Base-by-base conservation (phyloP, 306 rosid species). In the Dryas drummondii region DNA sequence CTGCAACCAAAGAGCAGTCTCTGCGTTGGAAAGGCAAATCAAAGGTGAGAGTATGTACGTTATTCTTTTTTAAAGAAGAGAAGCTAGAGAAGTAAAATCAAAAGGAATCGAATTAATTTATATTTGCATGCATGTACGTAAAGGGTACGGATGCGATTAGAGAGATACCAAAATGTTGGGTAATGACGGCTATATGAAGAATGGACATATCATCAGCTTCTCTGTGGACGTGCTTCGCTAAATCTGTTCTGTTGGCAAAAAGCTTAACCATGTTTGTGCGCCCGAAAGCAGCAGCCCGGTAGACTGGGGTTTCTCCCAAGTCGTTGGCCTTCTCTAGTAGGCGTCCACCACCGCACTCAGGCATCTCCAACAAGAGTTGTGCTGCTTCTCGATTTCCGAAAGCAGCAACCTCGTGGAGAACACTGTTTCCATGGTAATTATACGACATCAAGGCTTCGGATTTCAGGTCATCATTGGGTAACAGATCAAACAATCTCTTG, bases 281-380 rank as follows among this genome's bases (percentile, higher is more conserved):
- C 4, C 76, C 81, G 8, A 40, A 37, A 19, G 76, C 64, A 37
- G 62, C 83, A 0, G 83, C 80, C 11, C 41, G 61, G 44, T 5
- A 69, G 53, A 80, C 5, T 5, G 80, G 80, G n/a, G 83, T 74
- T 75, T 80, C 83, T 0, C 76, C 80, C 0, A 16, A 4, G 4
- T 7, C 4, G 13, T 80, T 80, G n/a, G 2, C 11, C 1, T 5
- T 14, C 14, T 15, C 5, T 0, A 79, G 57, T 41, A 73, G 49
- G 1, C 22, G 22, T 19, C 22, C 22, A 19, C 22, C 5, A 16
- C 11, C 40, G 67, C 9, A 44, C 8, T 14, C 22, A 19, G 22
- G 22, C 22, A 19, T 0, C 5, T 0, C 0, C 54, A 71, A 46
- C 17, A 76, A 56, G 41, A 57, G 1, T 19, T 14, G 0, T 1